Conservation (phyloP, 305 asterid genomes). For the Fraxinus xanthoxyloides region DNA sequence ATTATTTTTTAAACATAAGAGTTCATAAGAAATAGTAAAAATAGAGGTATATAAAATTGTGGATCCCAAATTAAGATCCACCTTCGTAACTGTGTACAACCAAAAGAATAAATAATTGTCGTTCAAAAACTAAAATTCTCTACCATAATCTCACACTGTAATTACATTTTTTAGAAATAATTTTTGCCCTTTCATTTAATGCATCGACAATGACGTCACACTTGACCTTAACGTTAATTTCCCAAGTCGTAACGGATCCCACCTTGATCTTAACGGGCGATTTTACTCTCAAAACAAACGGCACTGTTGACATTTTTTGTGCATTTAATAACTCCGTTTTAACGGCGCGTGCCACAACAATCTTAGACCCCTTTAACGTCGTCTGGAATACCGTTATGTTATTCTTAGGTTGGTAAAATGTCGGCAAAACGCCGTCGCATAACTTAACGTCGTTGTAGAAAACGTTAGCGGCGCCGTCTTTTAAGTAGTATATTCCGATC, state of each 20-base stretch:
- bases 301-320: slow-evolving; percentile 36
- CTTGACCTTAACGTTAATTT: slow-evolving; percentile 46
- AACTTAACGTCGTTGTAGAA: slow-evolving; percentile 39
- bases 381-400: slow-evolving; percentile 55
- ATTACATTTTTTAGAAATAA: slow-evolving; percentile 55
- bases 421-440: slow-evolving; percentile 53
- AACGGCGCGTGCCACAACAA: slow-evolving; percentile 38
- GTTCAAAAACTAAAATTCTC: neutral
- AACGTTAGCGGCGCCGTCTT: slow-evolving; percentile 41
- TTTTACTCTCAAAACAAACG: slow-evolving; percentile 42
- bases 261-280: slow-evolving; percentile 62
- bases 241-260: slow-evolving; percentile 72
- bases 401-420: slow-evolving; percentile 51
- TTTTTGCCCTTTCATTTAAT: slow-evolving; percentile 41
- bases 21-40: neutral
- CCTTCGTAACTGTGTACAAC: neutral
- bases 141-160: slow-evolving; percentile 64
- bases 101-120: neutral
- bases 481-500: slow-evolving; percentile 52
- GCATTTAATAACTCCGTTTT: slow-evolving; percentile 37
- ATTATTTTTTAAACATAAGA: no score
- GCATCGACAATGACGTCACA: slow-evolving; percentile 62
- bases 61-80: neutral
- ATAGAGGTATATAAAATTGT: neutral
- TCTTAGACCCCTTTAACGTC: slow-evolving; percentile 39